Evolutionary conservation across 192 early-diverging fungal species (phyloP), one percentile per base, ranked within the genome.

Genomic region (Rhizoclosmatium globosum): DNA sequence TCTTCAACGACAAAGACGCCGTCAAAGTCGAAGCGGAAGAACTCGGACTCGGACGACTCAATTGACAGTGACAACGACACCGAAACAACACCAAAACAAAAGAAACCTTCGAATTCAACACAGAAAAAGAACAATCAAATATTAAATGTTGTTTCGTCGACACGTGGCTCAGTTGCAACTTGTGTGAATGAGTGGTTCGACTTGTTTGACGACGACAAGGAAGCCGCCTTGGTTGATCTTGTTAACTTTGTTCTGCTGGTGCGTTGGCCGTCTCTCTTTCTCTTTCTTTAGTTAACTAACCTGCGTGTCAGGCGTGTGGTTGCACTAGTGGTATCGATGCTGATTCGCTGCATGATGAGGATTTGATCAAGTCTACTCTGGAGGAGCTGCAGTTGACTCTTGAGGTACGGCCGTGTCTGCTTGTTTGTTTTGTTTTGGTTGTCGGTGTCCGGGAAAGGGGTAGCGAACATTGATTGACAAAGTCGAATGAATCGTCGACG

Each of bases 181-280:
- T 77, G 92, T 1, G 91, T 90, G 2, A 73, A 81, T 9, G 93
- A 93, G 67, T 96, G 95, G 95, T 85, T 94, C 23, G 85, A 84
- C 4, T 68, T 84, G 19, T 98, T 92, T 65, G 79, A 86, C 47
- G 82, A 83, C 6, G 82, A 90, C 21, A 71, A 87, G 38, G 82
- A 84, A 11, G 78, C 61, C 4, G 93, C 93, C 19, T 60, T 95
- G 71, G 81, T 85, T 67, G 89, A 93, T 43, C 76, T 98, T 31
- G 83, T 96, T 21, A 95, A 94, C 80, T 92, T 96, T 71, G 75
- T 93, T 44, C 86, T 92, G 68, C 83, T 88, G 41, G 89, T 90
- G 76, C 48, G 71, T 67, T 56, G 76, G 73, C 31, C 31, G 31
- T 71, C 70, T 56, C 85, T 31, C 62, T 84, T 59, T 84, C 45